Base-by-base conservation (phyloP, 495 filamentous ascomycete species). In the Aspergillus ostianus region DNA sequence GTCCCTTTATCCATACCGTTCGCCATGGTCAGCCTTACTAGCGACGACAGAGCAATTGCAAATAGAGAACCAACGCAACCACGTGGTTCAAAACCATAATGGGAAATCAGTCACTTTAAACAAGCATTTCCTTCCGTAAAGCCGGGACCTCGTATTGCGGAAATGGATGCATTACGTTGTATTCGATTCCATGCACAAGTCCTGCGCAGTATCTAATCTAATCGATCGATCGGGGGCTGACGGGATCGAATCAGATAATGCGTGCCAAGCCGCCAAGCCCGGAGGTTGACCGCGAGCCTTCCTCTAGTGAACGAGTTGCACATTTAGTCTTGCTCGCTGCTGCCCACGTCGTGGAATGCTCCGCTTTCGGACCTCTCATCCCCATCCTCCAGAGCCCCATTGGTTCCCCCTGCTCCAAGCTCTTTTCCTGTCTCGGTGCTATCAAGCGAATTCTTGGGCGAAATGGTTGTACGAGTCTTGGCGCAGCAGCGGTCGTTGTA, bases 161-260 rank as follows among this genome's bases (percentile, higher is more conserved):
- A 10, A 4, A 4, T 8, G 13, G 36, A 41, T 13, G 36, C 36
- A 41, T 41, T 41, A 12, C 36, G 36, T 17, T 6, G 36, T 41
- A 4, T 32, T 32, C 10, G 30, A 7, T 32, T 7, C 30, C 6
- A 12, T 32, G 30, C 30, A 7, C 30, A 17, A 15, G 36, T 2
- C 2, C 13, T 32, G 7, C 30, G 10, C 7, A 32, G 10, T 41
- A 41, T 41, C 36, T 41, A 41, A 41, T 41, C 36, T 41, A 41
- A 41, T 41, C 36, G 36, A 41, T 41, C 36, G 13, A 41, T 41
- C 46, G 46, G 1, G 20, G 23, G 4, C 23, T 45, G 12, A 56
- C 20, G 44, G 54, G 8, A 56, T 47, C 54, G 57, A 62, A 64
- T 68, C 66, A 68, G 62, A 62, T 64, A 66, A 58, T n/a, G 27